These are phyloP conservation scores for Panaeolus papilionaceus DNA, from an alignment of 768 basidiomycete genomes.

Conservation along the genomic window DNA sequence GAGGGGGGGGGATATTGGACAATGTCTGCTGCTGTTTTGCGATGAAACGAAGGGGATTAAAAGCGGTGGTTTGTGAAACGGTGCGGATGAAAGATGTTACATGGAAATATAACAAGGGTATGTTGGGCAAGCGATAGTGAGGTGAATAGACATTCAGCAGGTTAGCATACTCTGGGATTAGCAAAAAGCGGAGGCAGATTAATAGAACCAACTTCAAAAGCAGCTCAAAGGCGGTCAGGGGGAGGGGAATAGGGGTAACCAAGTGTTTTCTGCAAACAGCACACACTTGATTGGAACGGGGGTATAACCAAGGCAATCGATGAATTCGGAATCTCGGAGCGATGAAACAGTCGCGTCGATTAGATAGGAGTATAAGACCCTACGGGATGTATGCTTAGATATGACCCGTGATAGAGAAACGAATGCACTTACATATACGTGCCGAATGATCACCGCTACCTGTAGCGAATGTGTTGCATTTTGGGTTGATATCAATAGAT, in stretches of 20 bases:
- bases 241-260: not conserved
- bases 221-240: not conserved
- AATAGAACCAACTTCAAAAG: not conserved
- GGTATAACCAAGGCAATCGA: not conserved
- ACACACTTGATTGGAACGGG: not conserved
- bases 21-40: not conserved
- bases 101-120: not conserved
- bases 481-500: conserved; percentile 7
- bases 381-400: not conserved
- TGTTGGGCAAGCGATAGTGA: not conserved
- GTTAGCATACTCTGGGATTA: not conserved
- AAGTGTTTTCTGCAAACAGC: not conserved
- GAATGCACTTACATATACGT: not conserved
- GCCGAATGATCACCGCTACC: conserved; percentile 6
- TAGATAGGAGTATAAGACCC: conserved; percentile 12
- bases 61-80: too few species aligned
- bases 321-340: not conserved
- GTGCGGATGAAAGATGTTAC: not conserved
- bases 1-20: not conserved
- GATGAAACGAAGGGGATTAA: not conserved
- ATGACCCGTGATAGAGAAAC: conserved; percentile 1
- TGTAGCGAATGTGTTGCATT: not conserved
- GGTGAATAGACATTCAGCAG: not conserved
- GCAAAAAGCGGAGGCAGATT: not conserved
- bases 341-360: not conserved